These are phyloP conservation scores for Cochlearia excelsa DNA, from an alignment of 345 rosid species.

Conservation along the genomic window DNA sequence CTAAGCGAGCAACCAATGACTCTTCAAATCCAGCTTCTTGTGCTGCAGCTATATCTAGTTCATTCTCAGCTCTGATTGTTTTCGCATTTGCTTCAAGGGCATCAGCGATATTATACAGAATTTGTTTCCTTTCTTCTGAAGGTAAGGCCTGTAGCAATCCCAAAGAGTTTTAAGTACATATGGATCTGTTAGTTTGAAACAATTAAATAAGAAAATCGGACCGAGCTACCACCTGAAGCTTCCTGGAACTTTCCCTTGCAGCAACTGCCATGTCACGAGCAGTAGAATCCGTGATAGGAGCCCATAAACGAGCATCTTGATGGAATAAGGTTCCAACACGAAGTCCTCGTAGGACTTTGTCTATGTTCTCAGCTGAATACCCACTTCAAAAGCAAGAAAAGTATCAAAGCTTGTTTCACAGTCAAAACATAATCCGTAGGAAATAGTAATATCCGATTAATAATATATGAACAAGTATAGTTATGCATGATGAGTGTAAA, in stretches of 20 bases:
- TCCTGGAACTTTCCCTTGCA: constrained; percentile 87
- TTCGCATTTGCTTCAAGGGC: constrained; percentile 79
- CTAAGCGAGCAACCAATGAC: constrained; percentile 72
- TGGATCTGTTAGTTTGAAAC: neutral
- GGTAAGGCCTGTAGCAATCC: constrained; percentile 60
- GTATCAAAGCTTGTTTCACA: neutral
- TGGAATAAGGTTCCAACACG: constrained; percentile 91
- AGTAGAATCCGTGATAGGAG: constrained; percentile 48
- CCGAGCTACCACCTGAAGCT: constrained; percentile 61
- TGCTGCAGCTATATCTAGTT: constrained; percentile 76
- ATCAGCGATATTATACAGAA: constrained; percentile 72
- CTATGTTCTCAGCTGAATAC: constrained; percentile 63
- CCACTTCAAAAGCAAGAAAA: constrained; percentile 55
- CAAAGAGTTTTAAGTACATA: constrained; percentile 1
- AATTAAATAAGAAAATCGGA: neutral
- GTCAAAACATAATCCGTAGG: too few species aligned
- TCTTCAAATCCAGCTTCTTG: constrained; percentile 68
- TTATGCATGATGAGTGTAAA: neutral
- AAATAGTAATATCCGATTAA: too few species aligned
- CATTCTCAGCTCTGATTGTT: constrained; percentile 62
- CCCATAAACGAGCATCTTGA: constrained; percentile 79
- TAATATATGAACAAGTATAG: too few species aligned
- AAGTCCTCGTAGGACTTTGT: constrained; percentile 83
- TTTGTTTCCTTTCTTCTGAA: constrained; percentile 68
- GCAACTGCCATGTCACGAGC: constrained; percentile 89